phyloP scores from a whole-genome alignment of 2,329 filamentous ascomycete species.

The Fusarium anguioides region DNA sequence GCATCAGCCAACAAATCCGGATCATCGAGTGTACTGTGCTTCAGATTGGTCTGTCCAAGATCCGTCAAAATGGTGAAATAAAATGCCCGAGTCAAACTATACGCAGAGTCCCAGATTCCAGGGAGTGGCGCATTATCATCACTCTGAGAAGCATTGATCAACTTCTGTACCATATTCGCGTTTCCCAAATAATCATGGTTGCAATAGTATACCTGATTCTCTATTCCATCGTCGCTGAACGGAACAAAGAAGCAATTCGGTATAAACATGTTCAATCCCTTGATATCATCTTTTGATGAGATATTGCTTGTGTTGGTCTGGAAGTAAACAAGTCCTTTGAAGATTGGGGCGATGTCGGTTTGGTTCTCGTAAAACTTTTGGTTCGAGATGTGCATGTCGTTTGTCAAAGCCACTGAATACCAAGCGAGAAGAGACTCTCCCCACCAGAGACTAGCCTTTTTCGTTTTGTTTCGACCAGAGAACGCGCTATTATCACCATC shows the following conservation, averaged over 20 bases:
- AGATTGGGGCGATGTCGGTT: neutral
- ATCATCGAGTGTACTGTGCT: fast-evolving
- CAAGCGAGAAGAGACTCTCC: neutral
- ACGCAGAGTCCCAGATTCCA: neutral
- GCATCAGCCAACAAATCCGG: neutral
- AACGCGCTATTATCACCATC: neutral
- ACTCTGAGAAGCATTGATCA: neutral
- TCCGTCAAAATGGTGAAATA: neutral
- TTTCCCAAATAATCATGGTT: neutral
- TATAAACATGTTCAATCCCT: too few relatives aligned
- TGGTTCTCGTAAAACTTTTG: neutral
- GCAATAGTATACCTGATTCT: neutral
- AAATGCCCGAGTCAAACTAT: neutral
- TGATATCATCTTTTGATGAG: too few relatives aligned
- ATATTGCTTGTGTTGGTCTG: too few relatives aligned
- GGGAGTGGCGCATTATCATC: neutral
- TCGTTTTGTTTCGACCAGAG: neutral
- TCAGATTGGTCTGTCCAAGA: neutral
- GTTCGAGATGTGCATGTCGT: neutral
- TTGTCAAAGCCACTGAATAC: neutral
- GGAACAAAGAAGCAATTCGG: neutral
- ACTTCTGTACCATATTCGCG: neutral
- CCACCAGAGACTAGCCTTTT: neutral
- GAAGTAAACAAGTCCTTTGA: neutral
- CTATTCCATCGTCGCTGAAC: neutral